A percentile compares a stretch with the other conserved stretches of the same genome.
Conservation (phyloP, 495 filamentous ascomycete genomes). For the Tuber microsphaerosporum region DNA sequence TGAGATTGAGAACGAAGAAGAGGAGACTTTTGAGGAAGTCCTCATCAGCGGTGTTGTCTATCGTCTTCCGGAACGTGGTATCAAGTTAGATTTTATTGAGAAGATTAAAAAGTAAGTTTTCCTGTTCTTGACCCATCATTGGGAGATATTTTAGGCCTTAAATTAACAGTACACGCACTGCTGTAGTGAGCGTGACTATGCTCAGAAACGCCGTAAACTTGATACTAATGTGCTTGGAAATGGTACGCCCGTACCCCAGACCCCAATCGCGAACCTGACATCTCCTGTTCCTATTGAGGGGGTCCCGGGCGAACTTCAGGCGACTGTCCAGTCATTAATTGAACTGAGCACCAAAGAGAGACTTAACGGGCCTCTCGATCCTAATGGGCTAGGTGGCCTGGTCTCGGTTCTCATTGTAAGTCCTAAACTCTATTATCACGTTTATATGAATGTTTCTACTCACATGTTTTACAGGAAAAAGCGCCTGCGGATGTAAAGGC, state of each 20-base stretch:
- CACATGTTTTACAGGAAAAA: conserved; percentile 19
- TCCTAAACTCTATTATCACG: not conserved
- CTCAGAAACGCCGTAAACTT: conserved; percentile 15
- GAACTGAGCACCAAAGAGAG: conserved; percentile 20
- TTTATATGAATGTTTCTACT: conserved; percentile 6
- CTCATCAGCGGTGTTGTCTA: conserved; percentile 55
- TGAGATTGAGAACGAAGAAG: conserved; percentile 63
- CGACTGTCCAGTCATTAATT: conserved; percentile 26
- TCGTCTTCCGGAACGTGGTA: conserved; percentile 61
- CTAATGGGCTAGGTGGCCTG: conserved; percentile 15
- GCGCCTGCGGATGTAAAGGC: conserved; percentile 24
- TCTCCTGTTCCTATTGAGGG: conserved; percentile 18
- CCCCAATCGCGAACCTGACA: not conserved
- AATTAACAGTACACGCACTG: not conserved
- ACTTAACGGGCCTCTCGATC: conserved; percentile 12
- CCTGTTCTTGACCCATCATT: not conserved
- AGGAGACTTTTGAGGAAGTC: conserved; percentile 50
- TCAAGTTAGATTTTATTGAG: conserved; percentile 66
- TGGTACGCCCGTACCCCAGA: conserved; percentile 11
- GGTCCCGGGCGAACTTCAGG: conserved; percentile 8
- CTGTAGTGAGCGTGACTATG: conserved; percentile 18
- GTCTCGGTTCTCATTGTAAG: conserved; percentile 32
- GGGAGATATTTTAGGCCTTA: not conserved
- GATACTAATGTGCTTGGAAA: conserved; percentile 17
- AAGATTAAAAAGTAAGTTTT: conserved; percentile 37